Percentiles rank a stretch among this genome's conserved stretches.
Evolutionary conservation across 805 yeast species (phyloP).

Genomic region (Ascoidea tarda): DNA sequence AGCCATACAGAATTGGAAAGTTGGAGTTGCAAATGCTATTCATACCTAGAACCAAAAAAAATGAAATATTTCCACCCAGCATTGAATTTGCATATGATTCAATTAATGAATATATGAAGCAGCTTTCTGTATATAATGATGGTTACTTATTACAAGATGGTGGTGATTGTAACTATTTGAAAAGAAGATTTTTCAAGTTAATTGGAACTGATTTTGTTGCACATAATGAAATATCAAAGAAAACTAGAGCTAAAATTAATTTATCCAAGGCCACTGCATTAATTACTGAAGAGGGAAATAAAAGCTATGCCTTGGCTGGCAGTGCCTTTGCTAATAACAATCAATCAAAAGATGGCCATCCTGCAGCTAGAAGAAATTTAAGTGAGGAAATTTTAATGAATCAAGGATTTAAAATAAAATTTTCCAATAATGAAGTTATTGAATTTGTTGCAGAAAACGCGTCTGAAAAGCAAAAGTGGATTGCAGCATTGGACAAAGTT

Average conservation of each 20-base stretch:
- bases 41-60: slow-evolving; percentile 44
- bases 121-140: slow-evolving; percentile 26
- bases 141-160: slow-evolving; percentile 84
- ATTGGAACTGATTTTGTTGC: slow-evolving; percentile 62
- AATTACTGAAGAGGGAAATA: slow-evolving; percentile 12
- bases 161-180: slow-evolving; percentile 70
- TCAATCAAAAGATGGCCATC: slow-evolving; percentile 15
- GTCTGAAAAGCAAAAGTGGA: slow-evolving; percentile 53
- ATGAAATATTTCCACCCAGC: slow-evolving; percentile 59
- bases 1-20: slow-evolving; percentile 51
- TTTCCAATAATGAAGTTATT: slow-evolving; percentile 69
- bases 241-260: slow-evolving; percentile 65
- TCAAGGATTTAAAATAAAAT: slow-evolving; percentile 62
- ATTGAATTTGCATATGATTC: slow-evolving; percentile 37
- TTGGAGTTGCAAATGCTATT: slow-evolving; percentile 55
- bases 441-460: slow-evolving; percentile 74
- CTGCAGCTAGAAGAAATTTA: slow-evolving; percentile 32
- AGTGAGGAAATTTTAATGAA: slow-evolving; percentile 59
- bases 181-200: slow-evolving; percentile 63
- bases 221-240: slow-evolving; percentile 53
- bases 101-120: slow-evolving; percentile 22
- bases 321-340: slow-evolving; percentile 20
- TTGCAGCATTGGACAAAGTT: slow-evolving; percentile 38
- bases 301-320: background rate
- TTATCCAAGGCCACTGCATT: slow-evolving; percentile 43